Base-by-base conservation (phyloP, 2,329 filamentous ascomycete genomes). In the Xylariomycetidae sp. region DNA sequence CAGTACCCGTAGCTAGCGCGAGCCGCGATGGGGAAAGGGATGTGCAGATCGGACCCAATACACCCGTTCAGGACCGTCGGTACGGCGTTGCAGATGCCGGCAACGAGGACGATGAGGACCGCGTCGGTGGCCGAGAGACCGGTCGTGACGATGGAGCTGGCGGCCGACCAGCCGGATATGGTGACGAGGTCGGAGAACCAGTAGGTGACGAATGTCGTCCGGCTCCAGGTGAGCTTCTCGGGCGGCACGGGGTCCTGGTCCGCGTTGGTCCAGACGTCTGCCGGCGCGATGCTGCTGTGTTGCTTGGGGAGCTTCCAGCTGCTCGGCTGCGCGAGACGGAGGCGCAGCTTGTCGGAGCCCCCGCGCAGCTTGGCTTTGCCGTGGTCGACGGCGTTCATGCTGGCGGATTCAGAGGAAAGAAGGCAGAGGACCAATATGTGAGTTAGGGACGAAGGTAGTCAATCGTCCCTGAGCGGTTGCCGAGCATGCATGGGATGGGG, bases 101-200 rank as follows among this genome's bases (percentile, higher is more conserved):
- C 68, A 19, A 67, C 64, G 36, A 69, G 59, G 8, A 67, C 63
- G 31, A 71, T 67, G 10, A 69, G 60, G 12, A 71, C 58, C 5
- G 66, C 68, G 39, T 69, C 66, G 27, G 64, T 59, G 23, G 66
- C 64, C 4, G 66, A 35, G 17, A 36, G 37, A 12, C 49, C 56
- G 2, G 48, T 51, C 3, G 55, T 47, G 14, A 59, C 42, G 9
- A 58, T 57, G 12, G 51, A 46, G 13, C 49, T 48, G 10, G 51
- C 54, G 3, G 48, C 44, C 17, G 41, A 45, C 55, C 56, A 58
- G 7, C 48, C 51, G 3, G 49, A 49, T 4, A 55, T 42, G 13
- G 53, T 58, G 12, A 58, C 47, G 52, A 69, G 61, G 40, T 72
- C 68, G 6, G 60, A 64, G 38, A 60, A 64, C 68, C 68, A 71